phyloP scores from a whole-genome alignment of 2,329 filamentous ascomycete genomes.

The Alternaria sp. region DNA sequence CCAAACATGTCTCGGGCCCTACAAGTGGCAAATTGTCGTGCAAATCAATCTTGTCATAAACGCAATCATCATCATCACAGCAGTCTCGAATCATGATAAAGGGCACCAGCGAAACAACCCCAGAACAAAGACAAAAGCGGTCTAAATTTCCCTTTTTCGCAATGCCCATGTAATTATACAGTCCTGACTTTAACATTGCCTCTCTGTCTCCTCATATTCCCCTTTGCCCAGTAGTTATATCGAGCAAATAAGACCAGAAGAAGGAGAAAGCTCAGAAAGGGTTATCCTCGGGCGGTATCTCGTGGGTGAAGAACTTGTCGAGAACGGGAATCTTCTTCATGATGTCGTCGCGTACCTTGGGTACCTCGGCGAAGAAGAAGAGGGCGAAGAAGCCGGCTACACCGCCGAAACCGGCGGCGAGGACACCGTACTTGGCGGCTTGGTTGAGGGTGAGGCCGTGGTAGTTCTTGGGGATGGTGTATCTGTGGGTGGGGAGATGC shows the following conservation, averaged over 20 bases:
- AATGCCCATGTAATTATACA: slow-evolving; percentile 15
- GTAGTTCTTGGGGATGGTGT: slow-evolving; percentile 58
- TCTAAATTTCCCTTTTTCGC: not conserved
- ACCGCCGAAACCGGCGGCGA: slow-evolving; percentile 65
- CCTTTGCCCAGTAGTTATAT: no score
- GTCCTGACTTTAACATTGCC: slow-evolving; percentile 7
- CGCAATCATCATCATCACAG: not conserved
- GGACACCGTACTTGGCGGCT: slow-evolving; percentile 51
- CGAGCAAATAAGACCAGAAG: no score
- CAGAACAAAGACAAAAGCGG: slow-evolving; percentile 1
- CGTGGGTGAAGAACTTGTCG: slow-evolving; percentile 63
- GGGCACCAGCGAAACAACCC: no score
- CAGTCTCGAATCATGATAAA: no score
- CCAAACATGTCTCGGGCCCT: slow-evolving; percentile 4
- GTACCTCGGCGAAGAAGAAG: slow-evolving; percentile 72
- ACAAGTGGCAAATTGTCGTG: not conserved
- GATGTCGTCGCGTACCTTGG: slow-evolving; percentile 68
- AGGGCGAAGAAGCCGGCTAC: slow-evolving; percentile 66
- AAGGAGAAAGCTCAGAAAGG: slow-evolving; percentile 53
- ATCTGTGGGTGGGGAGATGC: slow-evolving; percentile 50
- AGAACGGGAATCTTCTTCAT: slow-evolving; percentile 67
- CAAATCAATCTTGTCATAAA: not conserved
- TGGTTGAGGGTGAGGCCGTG: slow-evolving; percentile 58
- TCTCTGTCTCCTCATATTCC: not conserved
- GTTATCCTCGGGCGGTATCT: slow-evolving; percentile 71